Percentiles rank a stretch among this genome's conserved stretches.
These are phyloP conservation scores for Geranomyces variabilis DNA, from an alignment of 192 early-diverging fungal species.

Conservation along the genomic window DNA sequence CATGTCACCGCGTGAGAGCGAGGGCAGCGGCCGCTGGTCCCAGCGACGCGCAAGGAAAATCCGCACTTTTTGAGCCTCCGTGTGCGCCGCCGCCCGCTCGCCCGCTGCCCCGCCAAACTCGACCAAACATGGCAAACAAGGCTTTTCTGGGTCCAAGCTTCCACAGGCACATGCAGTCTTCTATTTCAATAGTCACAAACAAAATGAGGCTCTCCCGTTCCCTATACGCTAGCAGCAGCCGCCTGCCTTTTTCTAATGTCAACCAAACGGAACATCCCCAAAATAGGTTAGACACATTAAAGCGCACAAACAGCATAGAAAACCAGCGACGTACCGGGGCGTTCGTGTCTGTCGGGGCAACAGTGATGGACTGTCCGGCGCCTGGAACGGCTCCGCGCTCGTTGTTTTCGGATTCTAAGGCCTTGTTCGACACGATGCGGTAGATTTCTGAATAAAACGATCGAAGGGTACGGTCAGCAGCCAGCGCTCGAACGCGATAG, in stretches of 20 bases:
- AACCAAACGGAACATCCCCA: not conserved
- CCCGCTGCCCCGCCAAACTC: too few species aligned
- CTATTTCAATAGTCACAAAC: too few species aligned
- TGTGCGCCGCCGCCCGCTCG: too few species aligned
- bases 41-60: too few species aligned
- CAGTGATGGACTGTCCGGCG: slow-evolving; percentile 35
- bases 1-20: too few species aligned
- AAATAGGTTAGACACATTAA: not conserved
- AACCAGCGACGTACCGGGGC: slow-evolving; percentile 18
- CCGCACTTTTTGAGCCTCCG: too few species aligned
- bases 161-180: too few species aligned
- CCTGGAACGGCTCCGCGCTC: slow-evolving; percentile 26
- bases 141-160: too few species aligned
- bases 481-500: too few species aligned
- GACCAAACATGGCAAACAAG: too few species aligned
- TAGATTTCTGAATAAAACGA: slow-evolving; percentile 72
- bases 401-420: slow-evolving; percentile 65
- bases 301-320: not conserved
- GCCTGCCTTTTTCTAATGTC: slow-evolving; percentile 25
- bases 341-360: slow-evolving; percentile 33
- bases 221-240: slow-evolving; percentile 30
- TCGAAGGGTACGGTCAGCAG: not conserved
- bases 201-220: not conserved
- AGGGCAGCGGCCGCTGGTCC: too few species aligned
- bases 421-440: slow-evolving; percentile 95